These are phyloP conservation scores for Alternaria conjuncta DNA, from an alignment of 2,329 filamentous ascomycete species.

Conservation along the genomic window DNA sequence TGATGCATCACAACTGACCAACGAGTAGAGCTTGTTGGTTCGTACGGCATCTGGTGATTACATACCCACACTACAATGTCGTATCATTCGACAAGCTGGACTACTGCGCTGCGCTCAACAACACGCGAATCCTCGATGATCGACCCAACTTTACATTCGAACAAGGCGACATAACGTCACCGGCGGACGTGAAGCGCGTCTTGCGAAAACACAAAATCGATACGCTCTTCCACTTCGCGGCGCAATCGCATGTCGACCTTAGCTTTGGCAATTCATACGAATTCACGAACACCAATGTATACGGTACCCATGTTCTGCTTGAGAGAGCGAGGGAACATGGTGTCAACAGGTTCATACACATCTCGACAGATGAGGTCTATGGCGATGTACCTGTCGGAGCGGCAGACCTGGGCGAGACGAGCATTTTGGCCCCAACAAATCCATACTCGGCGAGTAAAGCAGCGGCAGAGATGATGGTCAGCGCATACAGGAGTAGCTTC, in stretches of 20 bases:
- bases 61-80: conserved; percentile 79
- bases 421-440: conserved; percentile 79
- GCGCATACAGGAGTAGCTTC: conserved; percentile 85
- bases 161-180: conserved; percentile 78
- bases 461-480: conserved; percentile 84
- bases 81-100: conserved; percentile 86
- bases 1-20: conserved; percentile 17
- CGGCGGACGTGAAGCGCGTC: conserved; percentile 71
- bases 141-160: conserved; percentile 79
- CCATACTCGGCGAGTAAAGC: conserved; percentile 83
- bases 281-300: conserved; percentile 82
- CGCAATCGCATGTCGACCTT: conserved; percentile 83
- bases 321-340: conserved; percentile 76
- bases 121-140: conserved; percentile 72
- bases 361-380: conserved; percentile 86
- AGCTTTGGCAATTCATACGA: conserved; percentile 83
- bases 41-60: conserved; percentile 76
- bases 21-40: conserved; percentile 76
- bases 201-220: conserved; percentile 76
- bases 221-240: conserved; percentile 83
- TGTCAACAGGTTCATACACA: conserved; percentile 77
- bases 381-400: conserved; percentile 77
- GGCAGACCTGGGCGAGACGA: conserved; percentile 74
- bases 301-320: conserved; percentile 81
- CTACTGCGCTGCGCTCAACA: conserved; percentile 81